A percentile compares a stretch with the other conserved stretches of the same genome.
phyloP scores from a whole-genome alignment of 768 basidiomycete species.

The Tephrocybe sp. region DNA sequence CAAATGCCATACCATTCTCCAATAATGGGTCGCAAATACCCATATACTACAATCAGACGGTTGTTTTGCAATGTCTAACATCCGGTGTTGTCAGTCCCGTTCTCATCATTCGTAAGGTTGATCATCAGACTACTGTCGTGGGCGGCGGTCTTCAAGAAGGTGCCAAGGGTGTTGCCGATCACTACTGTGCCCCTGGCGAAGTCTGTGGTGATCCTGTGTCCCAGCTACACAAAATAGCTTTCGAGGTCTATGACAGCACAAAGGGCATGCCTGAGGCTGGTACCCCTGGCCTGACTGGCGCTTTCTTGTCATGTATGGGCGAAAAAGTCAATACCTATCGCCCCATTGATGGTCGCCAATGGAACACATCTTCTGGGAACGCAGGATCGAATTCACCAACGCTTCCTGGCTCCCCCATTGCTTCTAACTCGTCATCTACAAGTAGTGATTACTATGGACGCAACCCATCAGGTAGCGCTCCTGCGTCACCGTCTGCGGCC shows the following conservation, averaged over 20 bases:
- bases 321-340: slow-evolving; percentile 92
- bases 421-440: slow-evolving; percentile 56
- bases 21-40: slow-evolving; percentile 84
- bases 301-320: slow-evolving; percentile 88
- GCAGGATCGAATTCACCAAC: slow-evolving; percentile 52
- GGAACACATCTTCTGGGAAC: slow-evolving; percentile 49
- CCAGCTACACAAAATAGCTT: slow-evolving; percentile 93
- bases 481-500: slow-evolving; percentile 61
- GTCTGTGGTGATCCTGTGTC: slow-evolving; percentile 93
- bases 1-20: slow-evolving; percentile 84
- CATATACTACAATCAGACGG: slow-evolving; percentile 95
- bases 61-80: slow-evolving; percentile 90
- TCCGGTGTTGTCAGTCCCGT: slow-evolving; percentile 94
- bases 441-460: slow-evolving; percentile 67
- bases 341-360: slow-evolving; percentile 78
- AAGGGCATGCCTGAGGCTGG: slow-evolving; percentile 73
- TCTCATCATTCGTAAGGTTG: slow-evolving; percentile 91
- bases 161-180: slow-evolving; percentile 79
- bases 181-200: slow-evolving; percentile 81
- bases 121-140: slow-evolving; percentile 84
- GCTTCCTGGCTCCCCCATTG: slow-evolving; percentile 68
- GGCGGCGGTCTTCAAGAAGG: slow-evolving; percentile 91
- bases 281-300: slow-evolving; percentile 73
- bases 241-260: slow-evolving; percentile 79
- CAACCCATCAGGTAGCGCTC: slow-evolving; percentile 57